Evolutionary conservation across 2,329 filamentous ascomycete species (phyloP).

Genomic region (Fusarium sp.): DNA sequence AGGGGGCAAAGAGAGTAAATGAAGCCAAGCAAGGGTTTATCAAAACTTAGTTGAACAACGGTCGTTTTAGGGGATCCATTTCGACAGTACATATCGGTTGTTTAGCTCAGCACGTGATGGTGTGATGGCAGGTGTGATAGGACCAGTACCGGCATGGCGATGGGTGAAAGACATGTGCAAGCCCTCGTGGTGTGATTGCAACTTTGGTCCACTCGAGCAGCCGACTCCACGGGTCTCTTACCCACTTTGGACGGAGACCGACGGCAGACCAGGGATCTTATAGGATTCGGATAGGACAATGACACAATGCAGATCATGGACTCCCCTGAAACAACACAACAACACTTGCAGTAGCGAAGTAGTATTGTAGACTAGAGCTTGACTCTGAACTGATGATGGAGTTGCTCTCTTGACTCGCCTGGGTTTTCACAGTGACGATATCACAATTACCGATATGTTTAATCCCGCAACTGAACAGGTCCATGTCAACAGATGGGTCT

Average conservation of each 20-base stretch:
- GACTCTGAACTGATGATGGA: slow-evolving; percentile 2
- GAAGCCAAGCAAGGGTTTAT: slow-evolving; percentile 1
- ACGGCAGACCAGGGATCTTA: background rate
- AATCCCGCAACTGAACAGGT: slow-evolving; percentile 16
- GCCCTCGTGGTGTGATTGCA: background rate
- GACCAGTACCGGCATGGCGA: slow-evolving; percentile 4
- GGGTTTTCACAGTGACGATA: background rate
- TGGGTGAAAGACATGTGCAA: background rate
- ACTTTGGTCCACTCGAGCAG: background rate
- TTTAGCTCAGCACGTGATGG: slow-evolving; percentile 15
- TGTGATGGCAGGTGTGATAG: background rate
- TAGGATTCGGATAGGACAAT: slow-evolving; percentile 5
- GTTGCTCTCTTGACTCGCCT: background rate
- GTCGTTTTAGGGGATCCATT: background rate
- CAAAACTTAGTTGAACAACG: background rate
- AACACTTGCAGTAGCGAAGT: slow-evolving; percentile 10
- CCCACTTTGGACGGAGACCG: slow-evolving; percentile 9
- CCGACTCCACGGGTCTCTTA: slow-evolving; percentile 4
- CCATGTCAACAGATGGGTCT: background rate
- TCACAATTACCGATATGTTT: background rate
- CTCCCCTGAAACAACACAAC: slow-evolving; percentile 2
- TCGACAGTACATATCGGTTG: background rate
- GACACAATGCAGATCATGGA: slow-evolving; percentile 23
- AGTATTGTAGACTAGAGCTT: background rate
- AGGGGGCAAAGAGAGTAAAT: background rate